These are phyloP conservation scores for Hypoxylon sp. DNA, from an alignment of 2,329 filamentous ascomycete species.

Conservation along the genomic window DNA sequence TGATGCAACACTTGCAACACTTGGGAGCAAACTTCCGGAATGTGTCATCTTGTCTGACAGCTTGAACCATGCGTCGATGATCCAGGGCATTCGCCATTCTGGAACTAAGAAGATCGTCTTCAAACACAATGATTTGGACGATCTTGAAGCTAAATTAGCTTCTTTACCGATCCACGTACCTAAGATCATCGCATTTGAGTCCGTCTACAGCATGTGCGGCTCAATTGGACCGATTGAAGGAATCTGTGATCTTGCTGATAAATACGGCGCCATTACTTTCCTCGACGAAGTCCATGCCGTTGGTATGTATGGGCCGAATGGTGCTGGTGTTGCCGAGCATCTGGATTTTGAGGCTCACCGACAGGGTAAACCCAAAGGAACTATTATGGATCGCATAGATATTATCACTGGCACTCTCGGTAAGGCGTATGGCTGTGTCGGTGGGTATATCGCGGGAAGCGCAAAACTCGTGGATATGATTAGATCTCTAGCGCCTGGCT, in stretches of 20 bases:
- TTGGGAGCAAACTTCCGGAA: slow-evolving; percentile 96
- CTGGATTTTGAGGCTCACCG: slow-evolving; percentile 92
- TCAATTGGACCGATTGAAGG: slow-evolving; percentile 95
- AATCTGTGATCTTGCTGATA: slow-evolving; percentile 96
- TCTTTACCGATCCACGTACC: slow-evolving; percentile 87
- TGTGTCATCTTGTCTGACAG: slow-evolving; percentile 99
- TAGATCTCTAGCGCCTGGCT: slow-evolving; percentile 93
- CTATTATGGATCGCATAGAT: slow-evolving; percentile 94
- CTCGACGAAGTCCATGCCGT: slow-evolving; percentile 99
- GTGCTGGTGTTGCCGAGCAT: slow-evolving; percentile 96
- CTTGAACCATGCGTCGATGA: slow-evolving; percentile 99
- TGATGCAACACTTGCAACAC: slow-evolving; percentile 93
- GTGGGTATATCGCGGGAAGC: slow-evolving; percentile 96
- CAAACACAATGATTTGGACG: slow-evolving; percentile 96
- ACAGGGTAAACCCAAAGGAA: slow-evolving; percentile 81
- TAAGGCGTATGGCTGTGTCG: slow-evolving; percentile 98
- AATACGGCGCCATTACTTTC: slow-evolving; percentile 98
- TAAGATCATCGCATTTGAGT: slow-evolving; percentile 99
- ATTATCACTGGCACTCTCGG: slow-evolving; percentile 98
- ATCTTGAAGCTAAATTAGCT: slow-evolving; percentile 92
- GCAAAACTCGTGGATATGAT: slow-evolving; percentile 90
- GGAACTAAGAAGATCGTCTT: slow-evolving; percentile 98
- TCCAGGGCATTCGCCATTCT: slow-evolving; percentile 97
- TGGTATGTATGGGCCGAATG: slow-evolving; percentile 97
- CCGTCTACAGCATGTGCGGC: slow-evolving; percentile 99